These are phyloP conservation scores for Glycine latifolia DNA, from an alignment of 306 rosid genomes.

Conservation along the genomic window DNA sequence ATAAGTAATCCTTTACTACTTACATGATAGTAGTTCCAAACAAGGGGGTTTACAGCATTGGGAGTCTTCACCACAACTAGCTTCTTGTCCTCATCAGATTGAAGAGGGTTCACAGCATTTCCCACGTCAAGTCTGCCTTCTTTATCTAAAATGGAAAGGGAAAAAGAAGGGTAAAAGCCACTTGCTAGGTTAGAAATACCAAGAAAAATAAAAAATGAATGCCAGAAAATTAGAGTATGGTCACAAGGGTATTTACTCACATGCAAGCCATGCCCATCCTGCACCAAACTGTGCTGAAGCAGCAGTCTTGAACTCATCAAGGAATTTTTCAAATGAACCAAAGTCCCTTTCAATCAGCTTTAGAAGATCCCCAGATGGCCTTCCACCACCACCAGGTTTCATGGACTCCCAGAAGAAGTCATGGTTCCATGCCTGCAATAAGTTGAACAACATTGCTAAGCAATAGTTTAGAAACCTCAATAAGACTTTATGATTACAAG, in stretches of 20 bases:
- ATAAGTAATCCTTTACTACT: constrained; percentile 40
- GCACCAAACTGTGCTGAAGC: constrained; percentile 94
- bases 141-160: constrained; percentile 56
- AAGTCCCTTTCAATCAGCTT: constrained; percentile 85
- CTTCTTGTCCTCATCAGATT: constrained; percentile 73
- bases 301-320: constrained; percentile 68
- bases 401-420: constrained; percentile 97
- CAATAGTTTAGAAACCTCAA: constrained; percentile 5
- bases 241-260: constrained; percentile 56
- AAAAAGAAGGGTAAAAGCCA: constrained; percentile 1
- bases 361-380: constrained; percentile 85
- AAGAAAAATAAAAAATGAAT: constrained; percentile 13
- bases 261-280: constrained; percentile 98
- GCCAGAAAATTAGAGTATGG: constrained; percentile 34
- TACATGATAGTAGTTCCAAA: constrained; percentile 77
- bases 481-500: neutral
- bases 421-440: constrained; percentile 83
- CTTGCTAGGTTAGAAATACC: constrained; percentile 18
- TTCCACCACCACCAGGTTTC: constrained; percentile 90
- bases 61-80: constrained; percentile 84
- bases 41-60: constrained; percentile 88
- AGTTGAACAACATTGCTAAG: constrained; percentile 13
- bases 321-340: constrained; percentile 73
- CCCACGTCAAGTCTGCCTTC: constrained; percentile 71
- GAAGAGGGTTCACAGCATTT: constrained; percentile 76